These are phyloP conservation scores for Dothideomycetes sp. DNA, from an alignment of 2,329 filamentous ascomycete genomes.

Conservation along the genomic window DNA sequence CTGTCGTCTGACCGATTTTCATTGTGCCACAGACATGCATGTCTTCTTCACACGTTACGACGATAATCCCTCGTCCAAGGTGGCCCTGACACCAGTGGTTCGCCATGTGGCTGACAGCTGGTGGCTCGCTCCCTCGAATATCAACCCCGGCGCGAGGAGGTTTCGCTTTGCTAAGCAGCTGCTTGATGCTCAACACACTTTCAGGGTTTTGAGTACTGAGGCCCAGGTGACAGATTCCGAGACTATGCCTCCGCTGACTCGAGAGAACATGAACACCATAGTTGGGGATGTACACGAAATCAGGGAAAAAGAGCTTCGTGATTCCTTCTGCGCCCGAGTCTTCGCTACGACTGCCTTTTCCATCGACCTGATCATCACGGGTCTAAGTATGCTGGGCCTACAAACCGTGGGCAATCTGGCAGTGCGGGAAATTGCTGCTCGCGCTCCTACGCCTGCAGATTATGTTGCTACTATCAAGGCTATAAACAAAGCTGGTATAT, in stretches of 20 bases:
- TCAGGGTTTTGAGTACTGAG: neutral
- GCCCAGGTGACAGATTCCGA: neutral
- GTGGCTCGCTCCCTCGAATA: conserved; percentile 3
- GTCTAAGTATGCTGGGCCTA: conserved; percentile 62
- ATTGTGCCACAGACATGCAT: conserved; percentile 32
- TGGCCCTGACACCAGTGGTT: conserved; percentile 25
- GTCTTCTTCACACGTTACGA: conserved; percentile 27
- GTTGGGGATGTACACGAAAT: conserved; percentile 34
- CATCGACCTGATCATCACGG: conserved; percentile 60
- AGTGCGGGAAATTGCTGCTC: conserved; percentile 65
- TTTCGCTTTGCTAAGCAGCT: neutral
- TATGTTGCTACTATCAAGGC: conserved; percentile 52
- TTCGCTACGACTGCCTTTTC: conserved; percentile 71
- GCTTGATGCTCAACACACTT: neutral
- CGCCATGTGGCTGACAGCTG: conserved; percentile 17
- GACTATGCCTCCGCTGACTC: conserved; percentile 12
- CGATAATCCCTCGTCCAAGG: conserved; percentile 30
- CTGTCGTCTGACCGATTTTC: conserved; percentile 16
- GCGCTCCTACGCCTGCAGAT: conserved; percentile 48
- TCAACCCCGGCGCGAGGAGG: neutral
- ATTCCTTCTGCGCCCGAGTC: conserved; percentile 66
- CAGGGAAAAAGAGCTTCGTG: conserved; percentile 45
- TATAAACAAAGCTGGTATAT: conserved; percentile 54
- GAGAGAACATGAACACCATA: conserved; percentile 27
- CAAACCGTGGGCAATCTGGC: conserved; percentile 64